Evolutionary conservation across 345 rosid genomes (phyloP).

Genomic region (Syzygium grande): DNA sequence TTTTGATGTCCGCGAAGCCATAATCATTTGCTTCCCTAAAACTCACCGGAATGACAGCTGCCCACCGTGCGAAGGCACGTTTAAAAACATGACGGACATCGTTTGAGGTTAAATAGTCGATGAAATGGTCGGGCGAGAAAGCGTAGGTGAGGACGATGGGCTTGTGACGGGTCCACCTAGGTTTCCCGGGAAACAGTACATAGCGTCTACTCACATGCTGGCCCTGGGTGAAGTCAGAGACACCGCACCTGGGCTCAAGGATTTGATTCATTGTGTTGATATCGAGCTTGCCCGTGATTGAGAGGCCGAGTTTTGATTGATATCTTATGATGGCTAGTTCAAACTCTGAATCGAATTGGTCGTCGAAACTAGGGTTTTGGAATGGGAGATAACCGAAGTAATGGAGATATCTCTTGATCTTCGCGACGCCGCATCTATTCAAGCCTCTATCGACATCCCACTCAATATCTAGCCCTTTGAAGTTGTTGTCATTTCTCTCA

Average conservation of each 20-base stretch:
- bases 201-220: constrained; percentile 19
- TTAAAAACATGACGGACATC: constrained; percentile 34
- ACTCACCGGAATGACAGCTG: constrained; percentile 57
- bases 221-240: constrained; percentile 21
- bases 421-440: constrained; percentile 14
- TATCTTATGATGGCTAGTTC: constrained; percentile 28
- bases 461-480: neutral
- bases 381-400: constrained; percentile 40
- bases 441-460: constrained; percentile 4
- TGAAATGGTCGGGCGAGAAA: constrained; percentile 48
- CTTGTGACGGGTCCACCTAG: constrained; percentile 46
- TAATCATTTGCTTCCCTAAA: constrained; percentile 52
- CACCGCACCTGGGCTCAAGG: constrained; percentile 51
- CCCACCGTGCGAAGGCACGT: constrained; percentile 62
- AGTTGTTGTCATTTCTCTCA: neutral
- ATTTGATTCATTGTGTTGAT: constrained; percentile 31
- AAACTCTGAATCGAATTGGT: constrained; percentile 15
- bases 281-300: constrained; percentile 47
- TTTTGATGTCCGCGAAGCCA: constrained; percentile 56
- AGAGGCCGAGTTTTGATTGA: constrained; percentile 45
- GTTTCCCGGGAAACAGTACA: constrained; percentile 54
- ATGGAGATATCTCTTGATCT: constrained; percentile 42
- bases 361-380: constrained; percentile 4
- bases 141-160: constrained; percentile 62
- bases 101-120: constrained; percentile 20